A percentile compares a stretch with the other conserved stretches of the same genome.
phyloP scores from a whole-genome alignment of 768 basidiomycete genomes.

The Megacollybia marginata region DNA sequence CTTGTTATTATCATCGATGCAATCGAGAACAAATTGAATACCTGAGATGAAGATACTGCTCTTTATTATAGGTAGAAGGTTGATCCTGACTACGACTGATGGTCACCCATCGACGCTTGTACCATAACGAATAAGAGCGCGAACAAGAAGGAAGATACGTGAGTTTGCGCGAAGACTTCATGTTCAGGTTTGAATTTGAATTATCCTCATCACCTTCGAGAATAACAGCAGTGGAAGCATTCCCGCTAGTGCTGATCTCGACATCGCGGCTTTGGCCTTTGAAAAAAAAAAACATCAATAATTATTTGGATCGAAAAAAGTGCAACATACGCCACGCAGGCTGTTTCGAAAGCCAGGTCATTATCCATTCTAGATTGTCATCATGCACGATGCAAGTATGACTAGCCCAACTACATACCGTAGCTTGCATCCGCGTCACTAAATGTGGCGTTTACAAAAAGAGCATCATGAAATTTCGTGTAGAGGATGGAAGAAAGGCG shows the following conservation, averaged over 20 bases:
- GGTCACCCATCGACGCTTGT: slow-evolving; percentile 36
- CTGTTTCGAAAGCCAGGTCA: slow-evolving; percentile 60
- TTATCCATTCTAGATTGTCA: slow-evolving; percentile 50
- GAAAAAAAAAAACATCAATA: slow-evolving; percentile 6
- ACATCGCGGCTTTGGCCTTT: slow-evolving; percentile 43
- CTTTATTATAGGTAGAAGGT: slow-evolving; percentile 24
- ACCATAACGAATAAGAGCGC: slow-evolving; percentile 37
- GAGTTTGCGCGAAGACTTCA: slow-evolving; percentile 23
- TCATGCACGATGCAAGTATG: slow-evolving; percentile 1
- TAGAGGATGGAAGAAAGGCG: slow-evolving; percentile 38
- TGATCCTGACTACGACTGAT: slow-evolving; percentile 29
- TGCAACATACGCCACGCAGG: slow-evolving; percentile 46
- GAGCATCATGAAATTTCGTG: slow-evolving; percentile 34
- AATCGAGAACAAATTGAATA: slow-evolving; percentile 8
- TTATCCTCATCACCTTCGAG: slow-evolving; percentile 32
- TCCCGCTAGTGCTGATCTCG: slow-evolving; percentile 41
- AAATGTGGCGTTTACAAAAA: slow-evolving; percentile 59
- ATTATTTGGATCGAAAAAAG: slow-evolving; percentile 9
- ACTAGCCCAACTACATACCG: slow-evolving; percentile 28
- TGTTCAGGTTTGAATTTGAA: not conserved
- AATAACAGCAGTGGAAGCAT: slow-evolving; percentile 21
- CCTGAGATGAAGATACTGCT: slow-evolving; percentile 36
- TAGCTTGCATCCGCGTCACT: slow-evolving; percentile 51
- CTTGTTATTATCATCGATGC: slow-evolving; percentile 1
- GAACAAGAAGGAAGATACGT: slow-evolving; percentile 36